A percentile compares a stretch with the other conserved stretches of the same genome.
Conservation (phyloP, 2,329 filamentous ascomycete genomes). For the Acrocalymma vagum region DNA sequence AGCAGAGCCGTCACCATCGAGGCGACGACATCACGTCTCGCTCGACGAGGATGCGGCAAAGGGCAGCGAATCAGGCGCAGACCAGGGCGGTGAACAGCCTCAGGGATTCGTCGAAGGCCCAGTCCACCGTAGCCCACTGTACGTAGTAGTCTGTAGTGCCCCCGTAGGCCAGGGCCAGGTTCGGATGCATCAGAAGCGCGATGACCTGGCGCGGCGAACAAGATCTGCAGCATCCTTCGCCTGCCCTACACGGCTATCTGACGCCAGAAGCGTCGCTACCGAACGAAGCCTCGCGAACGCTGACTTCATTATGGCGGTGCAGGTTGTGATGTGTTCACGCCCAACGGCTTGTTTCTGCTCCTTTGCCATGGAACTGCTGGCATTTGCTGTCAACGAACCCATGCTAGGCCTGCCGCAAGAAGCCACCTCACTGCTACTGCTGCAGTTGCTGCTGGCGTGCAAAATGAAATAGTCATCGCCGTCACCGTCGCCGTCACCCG, state of each 20-base stretch:
- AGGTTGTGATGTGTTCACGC: slow-evolving; percentile 46
- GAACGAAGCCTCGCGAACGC: slow-evolving; percentile 44
- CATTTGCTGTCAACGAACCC: no score
- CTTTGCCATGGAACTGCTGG: no score
- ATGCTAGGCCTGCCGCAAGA: no score
- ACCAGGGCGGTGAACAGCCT: slow-evolving; percentile 45
- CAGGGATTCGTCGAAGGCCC: slow-evolving; percentile 45
- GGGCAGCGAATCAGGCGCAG: slow-evolving; percentile 46
- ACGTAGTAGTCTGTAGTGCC: no score
- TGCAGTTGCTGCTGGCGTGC: no score
- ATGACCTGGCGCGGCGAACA: slow-evolving; percentile 51
- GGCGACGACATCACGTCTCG: slow-evolving; percentile 22
- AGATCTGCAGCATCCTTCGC: slow-evolving; percentile 50
- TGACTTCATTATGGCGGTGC: slow-evolving; percentile 47
- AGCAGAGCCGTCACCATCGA: slow-evolving; percentile 32
- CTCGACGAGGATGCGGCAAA: slow-evolving; percentile 21
- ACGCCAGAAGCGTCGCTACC: slow-evolving; percentile 45
- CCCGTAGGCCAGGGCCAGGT: slow-evolving; percentile 35
- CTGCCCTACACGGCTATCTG: slow-evolving; percentile 45
- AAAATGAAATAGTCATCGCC: no score
- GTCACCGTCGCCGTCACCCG: no score
- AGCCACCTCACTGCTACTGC: no score
- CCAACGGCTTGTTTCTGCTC: slow-evolving; percentile 32
- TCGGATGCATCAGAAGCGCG: slow-evolving; percentile 44
- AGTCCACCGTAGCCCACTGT: no score